phyloP scores from a whole-genome alignment of 176 grass and related monocot genomes.

The Carex kokanica region DNA sequence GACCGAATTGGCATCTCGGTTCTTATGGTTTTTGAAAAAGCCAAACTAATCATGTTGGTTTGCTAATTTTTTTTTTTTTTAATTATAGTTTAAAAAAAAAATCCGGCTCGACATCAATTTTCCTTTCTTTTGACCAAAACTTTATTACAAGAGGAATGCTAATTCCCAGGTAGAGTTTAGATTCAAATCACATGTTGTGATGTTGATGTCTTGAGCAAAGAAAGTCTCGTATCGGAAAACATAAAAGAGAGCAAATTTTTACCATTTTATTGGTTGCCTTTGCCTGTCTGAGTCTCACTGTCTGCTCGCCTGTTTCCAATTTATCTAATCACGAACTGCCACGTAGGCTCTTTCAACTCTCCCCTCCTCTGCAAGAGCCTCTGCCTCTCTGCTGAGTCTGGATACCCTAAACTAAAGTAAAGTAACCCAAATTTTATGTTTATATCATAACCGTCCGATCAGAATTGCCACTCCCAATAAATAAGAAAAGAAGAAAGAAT shows the following conservation, averaged over 20 bases:
- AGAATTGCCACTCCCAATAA: neutral
- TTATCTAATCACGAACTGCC: constrained; percentile 3
- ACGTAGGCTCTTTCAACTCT: neutral
- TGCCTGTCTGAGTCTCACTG: neutral
- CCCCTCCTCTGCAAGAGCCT: too few relatives aligned
- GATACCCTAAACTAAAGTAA: too few relatives aligned
- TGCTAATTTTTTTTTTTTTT: too few relatives aligned
- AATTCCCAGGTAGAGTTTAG: neutral
- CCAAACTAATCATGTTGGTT: too few relatives aligned
- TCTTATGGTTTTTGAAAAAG: too few relatives aligned
- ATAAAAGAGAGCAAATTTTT: neutral
- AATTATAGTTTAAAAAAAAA: too few relatives aligned
- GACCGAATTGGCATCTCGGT: too few relatives aligned
- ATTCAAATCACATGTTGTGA: neutral
- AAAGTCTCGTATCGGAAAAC: constrained; percentile 11
- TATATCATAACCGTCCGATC: too few relatives aligned
- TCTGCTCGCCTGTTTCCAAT: neutral
- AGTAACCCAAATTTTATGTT: too few relatives aligned
- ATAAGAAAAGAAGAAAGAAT: neutral
- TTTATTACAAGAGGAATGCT: constrained; percentile 6
- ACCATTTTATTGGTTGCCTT: neutral
- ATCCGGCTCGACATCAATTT: too few relatives aligned
- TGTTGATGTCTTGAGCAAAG: neutral
- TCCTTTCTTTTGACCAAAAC: neutral
- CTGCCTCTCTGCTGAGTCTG: neutral